Evolutionary conservation across 1,284 basidiomycete genomes (phyloP).

Genomic region (Leccinum insolens): DNA sequence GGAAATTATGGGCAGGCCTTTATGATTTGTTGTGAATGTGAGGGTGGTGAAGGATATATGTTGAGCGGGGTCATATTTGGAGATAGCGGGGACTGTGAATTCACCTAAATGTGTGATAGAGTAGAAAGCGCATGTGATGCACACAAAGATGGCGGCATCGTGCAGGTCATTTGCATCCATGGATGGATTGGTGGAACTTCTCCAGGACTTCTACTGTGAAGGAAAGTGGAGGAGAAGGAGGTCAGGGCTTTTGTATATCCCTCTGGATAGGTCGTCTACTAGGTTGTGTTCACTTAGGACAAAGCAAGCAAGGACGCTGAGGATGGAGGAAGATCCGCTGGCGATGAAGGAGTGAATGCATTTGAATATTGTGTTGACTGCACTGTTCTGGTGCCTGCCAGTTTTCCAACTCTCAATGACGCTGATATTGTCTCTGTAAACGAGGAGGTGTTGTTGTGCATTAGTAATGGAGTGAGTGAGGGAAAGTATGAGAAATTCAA

Average conservation of each 20-base stretch:
- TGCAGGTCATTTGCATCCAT: constrained; percentile 31
- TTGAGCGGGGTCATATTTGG: neutral
- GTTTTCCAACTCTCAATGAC: neutral
- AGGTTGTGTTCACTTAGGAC: neutral
- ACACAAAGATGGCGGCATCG: neutral
- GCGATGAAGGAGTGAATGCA: neutral
- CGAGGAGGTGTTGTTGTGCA: neutral
- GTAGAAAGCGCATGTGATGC: neutral
- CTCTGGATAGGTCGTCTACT: neutral
- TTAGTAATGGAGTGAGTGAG: neutral
- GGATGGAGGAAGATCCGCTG: neutral
- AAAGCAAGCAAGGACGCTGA: neutral
- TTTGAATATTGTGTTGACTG: neutral
- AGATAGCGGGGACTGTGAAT: constrained; percentile 5
- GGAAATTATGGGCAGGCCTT: neutral
- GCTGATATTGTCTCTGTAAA: neutral
- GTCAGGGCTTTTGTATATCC: neutral
- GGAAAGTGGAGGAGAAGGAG: neutral
- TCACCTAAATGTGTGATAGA: neutral
- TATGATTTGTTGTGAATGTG: neutral
- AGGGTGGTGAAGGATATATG: neutral
- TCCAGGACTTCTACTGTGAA: neutral
- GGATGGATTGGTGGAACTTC: neutral
- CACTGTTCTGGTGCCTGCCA: neutral
- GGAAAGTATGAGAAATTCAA: neutral